Evolutionary conservation across 805 yeast species (phyloP).

Genomic region (Suhomyces sp.): DNA sequence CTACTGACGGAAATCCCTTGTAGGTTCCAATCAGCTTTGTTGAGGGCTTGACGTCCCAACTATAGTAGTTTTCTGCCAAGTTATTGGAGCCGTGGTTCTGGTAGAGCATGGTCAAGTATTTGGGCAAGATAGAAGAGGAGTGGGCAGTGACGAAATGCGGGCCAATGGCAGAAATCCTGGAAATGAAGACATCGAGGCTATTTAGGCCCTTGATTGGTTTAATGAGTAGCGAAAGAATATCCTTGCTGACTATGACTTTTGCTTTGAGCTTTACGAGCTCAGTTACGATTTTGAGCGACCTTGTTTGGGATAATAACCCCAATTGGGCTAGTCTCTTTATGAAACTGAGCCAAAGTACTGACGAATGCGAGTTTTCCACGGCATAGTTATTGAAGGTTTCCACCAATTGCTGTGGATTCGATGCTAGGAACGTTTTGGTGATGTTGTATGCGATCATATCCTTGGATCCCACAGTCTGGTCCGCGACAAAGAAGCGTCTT

Average conservation of each 20-base stretch:
- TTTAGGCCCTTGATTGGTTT: conserved; percentile 26
- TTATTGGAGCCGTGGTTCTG: conserved; percentile 7
- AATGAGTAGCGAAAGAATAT: conserved; percentile 27
- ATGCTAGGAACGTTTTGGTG: conserved; percentile 25
- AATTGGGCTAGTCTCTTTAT: conserved; percentile 30
- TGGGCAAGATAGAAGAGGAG: conserved; percentile 22
- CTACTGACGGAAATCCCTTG: conserved; percentile 9
- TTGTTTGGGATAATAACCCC: conserved; percentile 26
- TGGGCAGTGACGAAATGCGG: conserved; percentile 13
- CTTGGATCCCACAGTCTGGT: conserved; percentile 8
- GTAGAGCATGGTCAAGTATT: conserved; percentile 27
- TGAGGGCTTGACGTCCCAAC: conserved; percentile 13
- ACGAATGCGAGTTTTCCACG: conserved; percentile 18
- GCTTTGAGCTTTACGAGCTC: conserved; percentile 22
- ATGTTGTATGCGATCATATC: conserved; percentile 22
- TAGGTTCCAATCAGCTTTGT: not conserved
- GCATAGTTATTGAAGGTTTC: conserved; percentile 32
- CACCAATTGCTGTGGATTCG: conserved; percentile 33
- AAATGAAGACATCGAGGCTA: conserved; percentile 20
- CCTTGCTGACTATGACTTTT: conserved; percentile 29
- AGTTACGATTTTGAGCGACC: conserved; percentile 25
- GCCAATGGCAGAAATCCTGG: conserved; percentile 7
- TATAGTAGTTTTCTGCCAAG: conserved; percentile 5
- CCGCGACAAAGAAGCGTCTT: conserved; percentile 15
- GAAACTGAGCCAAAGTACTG: conserved; percentile 35